Conservation (phyloP, 2,329 filamentous ascomycete genomes). For the Fusarium austroafricanum region DNA sequence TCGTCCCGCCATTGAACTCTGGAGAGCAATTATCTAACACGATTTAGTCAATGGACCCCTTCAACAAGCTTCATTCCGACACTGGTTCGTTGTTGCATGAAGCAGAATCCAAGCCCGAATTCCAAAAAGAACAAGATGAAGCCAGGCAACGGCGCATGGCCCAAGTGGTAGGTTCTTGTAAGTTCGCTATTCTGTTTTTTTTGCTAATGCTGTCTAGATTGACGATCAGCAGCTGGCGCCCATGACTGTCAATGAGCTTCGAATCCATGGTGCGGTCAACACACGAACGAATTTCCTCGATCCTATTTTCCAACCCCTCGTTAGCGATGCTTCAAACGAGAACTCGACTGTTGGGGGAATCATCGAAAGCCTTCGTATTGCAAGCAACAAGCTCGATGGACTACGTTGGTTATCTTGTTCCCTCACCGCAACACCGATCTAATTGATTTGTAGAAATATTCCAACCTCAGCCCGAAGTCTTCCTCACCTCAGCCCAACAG, state of each 20-base stretch:
- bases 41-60: constrained; percentile 51
- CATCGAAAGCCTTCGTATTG: constrained; percentile 75
- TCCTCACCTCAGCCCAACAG: constrained; percentile 79
- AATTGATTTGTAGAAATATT: constrained; percentile 76
- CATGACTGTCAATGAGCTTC: constrained; percentile 86
- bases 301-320: constrained; percentile 80
- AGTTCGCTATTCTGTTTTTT: too few relatives aligned
- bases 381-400: constrained; percentile 78
- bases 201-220: constrained; percentile 49
- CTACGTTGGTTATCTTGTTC: constrained; percentile 70
- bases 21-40: constrained; percentile 33
- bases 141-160: constrained; percentile 55
- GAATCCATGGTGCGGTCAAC: constrained; percentile 83
- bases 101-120: constrained; percentile 53
- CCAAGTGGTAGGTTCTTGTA: constrained; percentile 49
- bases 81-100: constrained; percentile 54
- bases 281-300: constrained; percentile 89
- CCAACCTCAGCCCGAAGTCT: constrained; percentile 83
- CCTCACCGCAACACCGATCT: constrained; percentile 37
- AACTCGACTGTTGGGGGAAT: constrained; percentile 85
- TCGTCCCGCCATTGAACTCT: not conserved
- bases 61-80: constrained; percentile 56
- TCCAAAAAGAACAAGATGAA: constrained; percentile 53
- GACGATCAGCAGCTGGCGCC: constrained; percentile 85
- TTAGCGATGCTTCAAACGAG: constrained; percentile 73